A percentile compares a stretch with the other conserved stretches of the same genome.
Conservation (phyloP, 2,329 filamentous ascomycete species). For the Ciborinia camelliae region DNA sequence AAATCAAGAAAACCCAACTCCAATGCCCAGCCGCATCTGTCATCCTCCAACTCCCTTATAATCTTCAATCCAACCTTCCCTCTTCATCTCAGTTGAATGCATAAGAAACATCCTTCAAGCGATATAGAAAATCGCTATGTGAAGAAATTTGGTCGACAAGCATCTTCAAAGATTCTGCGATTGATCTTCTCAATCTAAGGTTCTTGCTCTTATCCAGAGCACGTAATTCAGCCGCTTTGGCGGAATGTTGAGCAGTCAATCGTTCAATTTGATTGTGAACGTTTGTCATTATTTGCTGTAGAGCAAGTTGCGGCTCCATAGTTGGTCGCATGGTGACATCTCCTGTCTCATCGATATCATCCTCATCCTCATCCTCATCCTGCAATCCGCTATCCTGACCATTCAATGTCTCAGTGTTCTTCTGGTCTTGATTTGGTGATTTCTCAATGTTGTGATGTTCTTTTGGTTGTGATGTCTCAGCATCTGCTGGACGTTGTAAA, state of each 20-base stretch:
- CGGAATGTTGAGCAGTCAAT: slow-evolving; percentile 9
- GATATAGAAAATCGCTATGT: slow-evolving; percentile 14
- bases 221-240: slow-evolving; percentile 1
- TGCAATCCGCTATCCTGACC: neutral
- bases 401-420: neutral
- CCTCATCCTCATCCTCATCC: neutral
- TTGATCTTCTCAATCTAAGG: slow-evolving; percentile 11
- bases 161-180: slow-evolving; percentile 9
- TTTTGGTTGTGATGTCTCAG: neutral
- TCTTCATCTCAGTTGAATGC: neutral
- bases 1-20: neutral
- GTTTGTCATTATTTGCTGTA: slow-evolving; percentile 3
- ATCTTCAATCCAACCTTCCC: neutral
- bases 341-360: neutral
- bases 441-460: neutral
- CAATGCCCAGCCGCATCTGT: neutral
- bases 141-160: slow-evolving; percentile 13
- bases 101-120: slow-evolving; percentile 13
- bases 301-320: slow-evolving; percentile 8
- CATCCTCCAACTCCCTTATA: neutral
- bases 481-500: neutral
- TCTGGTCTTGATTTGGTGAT: neutral
- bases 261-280: slow-evolving; percentile 11
- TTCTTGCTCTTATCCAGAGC: slow-evolving; percentile 14
- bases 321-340: slow-evolving; percentile 11